Percentiles rank a stretch among this genome's conserved stretches.
Conservation (phyloP, 2,329 filamentous ascomycete species). For the Alternaria postmessia region DNA sequence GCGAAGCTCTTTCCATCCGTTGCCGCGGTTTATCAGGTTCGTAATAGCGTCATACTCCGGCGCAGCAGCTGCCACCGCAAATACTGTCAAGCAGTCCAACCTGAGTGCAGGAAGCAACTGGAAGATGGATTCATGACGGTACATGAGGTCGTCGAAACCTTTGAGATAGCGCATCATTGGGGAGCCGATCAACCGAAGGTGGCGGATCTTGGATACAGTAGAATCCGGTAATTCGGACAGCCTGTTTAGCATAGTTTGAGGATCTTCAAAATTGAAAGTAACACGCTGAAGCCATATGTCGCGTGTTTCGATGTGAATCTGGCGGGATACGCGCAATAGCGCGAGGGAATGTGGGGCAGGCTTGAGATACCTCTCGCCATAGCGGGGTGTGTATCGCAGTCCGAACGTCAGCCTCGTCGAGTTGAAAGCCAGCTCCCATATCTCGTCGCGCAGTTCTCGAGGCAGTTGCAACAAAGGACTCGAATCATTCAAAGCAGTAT, state of each 20-base stretch:
- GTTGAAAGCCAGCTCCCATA: constrained; percentile 22
- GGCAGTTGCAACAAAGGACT: constrained; percentile 20
- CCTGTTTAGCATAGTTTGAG: constrained; percentile 22
- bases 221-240: constrained; percentile 17
- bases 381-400: constrained; percentile 21
- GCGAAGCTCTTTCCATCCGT: constrained; percentile 25
- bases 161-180: constrained; percentile 27
- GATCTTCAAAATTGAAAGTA: constrained; percentile 23
- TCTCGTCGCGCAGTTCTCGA: constrained; percentile 23
- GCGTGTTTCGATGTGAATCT: constrained; percentile 22
- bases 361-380: constrained; percentile 21
- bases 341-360: constrained; percentile 24
- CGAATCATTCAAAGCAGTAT: constrained; percentile 6
- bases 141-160: constrained; percentile 25
- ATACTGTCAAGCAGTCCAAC: constrained; percentile 20
- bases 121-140: constrained; percentile 23
- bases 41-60: constrained; percentile 22
- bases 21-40: constrained; percentile 23
- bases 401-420: constrained; percentile 25
- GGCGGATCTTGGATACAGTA: constrained; percentile 20
- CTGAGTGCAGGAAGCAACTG: constrained; percentile 23
- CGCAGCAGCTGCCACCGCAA: constrained; percentile 21
- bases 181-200: constrained; percentile 19
- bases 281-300: constrained; percentile 24
- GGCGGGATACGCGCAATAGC: constrained; percentile 20